Evolutionary conservation across 495 filamentous ascomycete genomes (phyloP), one percentile per base, ranked within the genome.

Genomic region (Aspergillus coremiiformis): DNA sequence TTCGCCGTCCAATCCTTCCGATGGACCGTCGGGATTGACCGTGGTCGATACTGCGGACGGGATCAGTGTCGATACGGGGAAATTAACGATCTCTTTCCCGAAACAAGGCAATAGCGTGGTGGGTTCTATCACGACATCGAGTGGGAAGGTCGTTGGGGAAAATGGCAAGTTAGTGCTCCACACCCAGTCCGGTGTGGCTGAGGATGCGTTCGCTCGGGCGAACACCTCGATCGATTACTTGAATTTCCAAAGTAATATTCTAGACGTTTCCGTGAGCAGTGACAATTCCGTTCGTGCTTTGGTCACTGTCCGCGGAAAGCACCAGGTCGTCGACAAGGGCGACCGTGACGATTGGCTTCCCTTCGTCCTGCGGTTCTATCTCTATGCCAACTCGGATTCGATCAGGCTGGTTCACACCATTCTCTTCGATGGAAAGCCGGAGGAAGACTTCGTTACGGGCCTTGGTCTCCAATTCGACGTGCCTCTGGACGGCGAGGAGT

Each of bases 311-410:
- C 52, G 55, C 51, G 50, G 63, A 47, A 52, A 63, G 33, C 60
- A 63, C 33, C 35, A 39, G 15, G 33, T 52, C 7, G 44, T 49
- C 8, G 32, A 26, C 15, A 39, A 43, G 7, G 43, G 49, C 21
- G 55, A 56, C 19, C 54, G 56, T 29, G 55, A 60, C 29, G 60
- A 64, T 2, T 71, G 63, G 66, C 60, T 75, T 11, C 68, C 61
- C 12, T 75, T 75, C 51, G 61, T 68, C 2, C 27, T 74, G 11
- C 60, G 73, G 4, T 75, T 74, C 49, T 76, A 75, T 45, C 53
- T 75, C 5, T 76, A 75, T 49, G 62, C 67, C 39, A 53, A 71
- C 52, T 71, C 70, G 2, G 65, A 69, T 20, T 54, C 63, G 1
- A 66, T 74, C 21, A 58, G 64, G 22, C 27, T 68, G 11, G 56